Evolutionary conservation across 2,329 filamentous ascomycete genomes (phyloP).

Genomic region (Cadophora gregata): DNA sequence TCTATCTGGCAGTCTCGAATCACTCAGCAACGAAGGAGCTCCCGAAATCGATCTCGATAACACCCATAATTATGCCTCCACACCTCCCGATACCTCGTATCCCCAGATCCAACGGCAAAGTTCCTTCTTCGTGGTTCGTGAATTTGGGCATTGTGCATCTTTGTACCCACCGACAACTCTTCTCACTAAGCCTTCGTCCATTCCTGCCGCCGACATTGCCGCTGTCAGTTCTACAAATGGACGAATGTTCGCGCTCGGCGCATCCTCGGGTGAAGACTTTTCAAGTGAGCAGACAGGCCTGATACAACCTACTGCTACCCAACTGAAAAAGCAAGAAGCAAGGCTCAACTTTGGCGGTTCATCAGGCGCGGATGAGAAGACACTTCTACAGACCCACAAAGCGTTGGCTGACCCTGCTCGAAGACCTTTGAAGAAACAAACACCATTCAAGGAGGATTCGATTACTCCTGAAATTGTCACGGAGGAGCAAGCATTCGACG

Average conservation of each 20-base stretch:
- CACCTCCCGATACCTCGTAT: too few species aligned
- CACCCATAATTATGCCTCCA: too few species aligned
- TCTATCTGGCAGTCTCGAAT: too few species aligned
- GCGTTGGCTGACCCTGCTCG: slow-evolving; percentile 54
- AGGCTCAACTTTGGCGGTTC: slow-evolving; percentile 78
- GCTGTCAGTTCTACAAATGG: slow-evolving; percentile 55
- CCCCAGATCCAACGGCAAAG: too few species aligned
- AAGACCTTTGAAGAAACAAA: slow-evolving; percentile 67
- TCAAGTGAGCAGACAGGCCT: slow-evolving; percentile 42
- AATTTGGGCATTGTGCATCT: slow-evolving; percentile 80
- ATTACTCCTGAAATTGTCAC: slow-evolving; percentile 60
- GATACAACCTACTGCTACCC: slow-evolving; percentile 29
- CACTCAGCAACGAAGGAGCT: too few species aligned
- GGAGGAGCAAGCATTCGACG: slow-evolving; percentile 56
- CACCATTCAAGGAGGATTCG: slow-evolving; percentile 81
- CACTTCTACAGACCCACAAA: slow-evolving; percentile 63
- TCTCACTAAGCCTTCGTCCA: slow-evolving; percentile 46
- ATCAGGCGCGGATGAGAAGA: slow-evolving; percentile 83
- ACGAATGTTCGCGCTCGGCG: slow-evolving; percentile 58
- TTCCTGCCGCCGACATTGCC: slow-evolving; percentile 58
- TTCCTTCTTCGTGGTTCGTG: slow-evolving; percentile 69
- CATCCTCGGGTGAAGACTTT: slow-evolving; percentile 46
- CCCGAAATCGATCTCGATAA: too few species aligned
- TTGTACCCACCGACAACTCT: slow-evolving; percentile 61
- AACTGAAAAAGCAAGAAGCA: slow-evolving; percentile 57